Evolutionary conservation across 129 eudicot species (phyloP), one percentile per base, ranked within the genome.

Genomic region (Flaveria linearis): DNA sequence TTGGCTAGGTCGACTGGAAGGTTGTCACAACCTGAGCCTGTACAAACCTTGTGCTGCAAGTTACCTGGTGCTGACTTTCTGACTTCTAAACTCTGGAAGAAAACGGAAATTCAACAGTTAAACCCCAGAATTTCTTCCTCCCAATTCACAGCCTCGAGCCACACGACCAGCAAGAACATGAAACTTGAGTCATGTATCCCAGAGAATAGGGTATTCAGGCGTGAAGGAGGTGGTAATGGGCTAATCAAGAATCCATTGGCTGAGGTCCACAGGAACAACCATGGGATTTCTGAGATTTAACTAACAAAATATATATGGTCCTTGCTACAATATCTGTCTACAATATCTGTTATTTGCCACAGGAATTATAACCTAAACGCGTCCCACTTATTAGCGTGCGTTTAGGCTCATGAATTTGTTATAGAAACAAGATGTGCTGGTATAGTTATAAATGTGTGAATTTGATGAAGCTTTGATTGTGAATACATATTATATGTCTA

Each of bases 211-310:
- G 85, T 83, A 72, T 74, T 81, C 25, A 45, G 70, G 39, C 79
- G 74, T 8, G 75, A 72, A 51, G 91, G 76, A 9, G 83, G 88
- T 63, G 84, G 81, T 72, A 79, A 78, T 49, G 96, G 90, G 71
- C 71, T 91, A 41, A 86, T 87, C 75, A 83, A 85, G 79, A 94
- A 94, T 74, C 99, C 97, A 28, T 78, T 94, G 86, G 97, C 99
- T 52, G 87, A 85, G 78, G 82, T 85, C 68, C 88, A 76, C 15
- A 42, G 76, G 51, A 71, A 57, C 63, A 68, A 75, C 26, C 83
- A 56, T 42, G 87, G 83, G 56, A 71, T 74, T 72, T 77, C 86
- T 53, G 87, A 77, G 69, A 82, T 60, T 77, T 84, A 51, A 86
- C 16, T 66, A 49, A 2, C 80, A 1, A 53, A 9, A 25, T n/a